These are phyloP conservation scores for Adenanthera pavonina DNA, from an alignment of 306 rosid genomes.

Conservation along the genomic window DNA sequence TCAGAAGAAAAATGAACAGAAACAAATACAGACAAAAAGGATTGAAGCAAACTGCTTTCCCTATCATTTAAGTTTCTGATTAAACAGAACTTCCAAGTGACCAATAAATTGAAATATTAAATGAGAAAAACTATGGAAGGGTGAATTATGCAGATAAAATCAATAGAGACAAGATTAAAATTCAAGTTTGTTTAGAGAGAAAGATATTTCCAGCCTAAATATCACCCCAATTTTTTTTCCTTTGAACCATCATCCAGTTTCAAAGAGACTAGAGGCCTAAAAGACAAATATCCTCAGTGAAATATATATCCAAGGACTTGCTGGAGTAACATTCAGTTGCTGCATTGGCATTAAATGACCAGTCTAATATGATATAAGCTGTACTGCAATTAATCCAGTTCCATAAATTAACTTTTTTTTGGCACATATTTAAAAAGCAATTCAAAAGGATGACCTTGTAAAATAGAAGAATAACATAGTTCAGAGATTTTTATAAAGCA, in stretches of 20 bases:
- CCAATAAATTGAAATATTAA: background rate
- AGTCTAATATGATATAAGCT: background rate
- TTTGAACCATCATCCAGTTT: background rate
- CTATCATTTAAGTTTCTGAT: background rate
- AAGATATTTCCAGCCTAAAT: background rate
- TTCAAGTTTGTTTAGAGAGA: background rate
- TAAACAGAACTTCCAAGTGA: background rate
- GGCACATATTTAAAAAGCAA: conserved; percentile 1
- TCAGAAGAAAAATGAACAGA: background rate
- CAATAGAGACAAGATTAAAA: background rate
- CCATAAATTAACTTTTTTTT: background rate
- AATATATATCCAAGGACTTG: background rate
- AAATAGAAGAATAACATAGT: background rate
- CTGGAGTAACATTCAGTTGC: background rate
- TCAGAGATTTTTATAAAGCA: conserved; percentile 13
- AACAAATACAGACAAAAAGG: background rate
- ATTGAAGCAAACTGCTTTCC: background rate
- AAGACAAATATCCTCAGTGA: background rate
- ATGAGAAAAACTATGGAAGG: background rate
- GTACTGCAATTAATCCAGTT: conserved; percentile 15
- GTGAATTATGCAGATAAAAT: background rate
- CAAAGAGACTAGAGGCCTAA: conserved; percentile 3
- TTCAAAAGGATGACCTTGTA: background rate
- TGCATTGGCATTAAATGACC: background rate
- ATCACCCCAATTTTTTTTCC: background rate